phyloP scores from a whole-genome alignment of 2,329 filamentous ascomycete species.

The Malbranchea cinnamomea region DNA sequence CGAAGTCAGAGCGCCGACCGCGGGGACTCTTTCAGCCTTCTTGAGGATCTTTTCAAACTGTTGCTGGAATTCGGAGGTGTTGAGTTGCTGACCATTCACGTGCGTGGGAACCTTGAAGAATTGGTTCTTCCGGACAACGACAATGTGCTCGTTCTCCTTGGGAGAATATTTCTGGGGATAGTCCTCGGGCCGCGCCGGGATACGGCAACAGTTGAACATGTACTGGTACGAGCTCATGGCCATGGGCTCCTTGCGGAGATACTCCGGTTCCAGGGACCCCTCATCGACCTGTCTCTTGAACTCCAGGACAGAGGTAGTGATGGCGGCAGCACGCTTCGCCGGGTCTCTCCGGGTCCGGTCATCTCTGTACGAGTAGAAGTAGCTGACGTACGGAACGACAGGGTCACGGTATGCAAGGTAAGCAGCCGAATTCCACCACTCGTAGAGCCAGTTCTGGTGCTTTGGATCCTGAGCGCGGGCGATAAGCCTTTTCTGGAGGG shows the following conservation, averaged over 20 bases:
- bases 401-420: slow-evolving; percentile 91
- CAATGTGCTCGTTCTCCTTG: slow-evolving; percentile 67
- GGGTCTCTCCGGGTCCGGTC: slow-evolving; percentile 78
- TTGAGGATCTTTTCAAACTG: slow-evolving; percentile 80
- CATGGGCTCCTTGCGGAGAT: slow-evolving; percentile 95
- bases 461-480: slow-evolving; percentile 66
- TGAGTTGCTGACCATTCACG: slow-evolving; percentile 69
- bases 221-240: slow-evolving; percentile 98
- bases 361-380: slow-evolving; percentile 97
- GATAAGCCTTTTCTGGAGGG: slow-evolving; percentile 75
- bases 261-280: slow-evolving; percentile 80
- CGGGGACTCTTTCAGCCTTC: slow-evolving; percentile 53
- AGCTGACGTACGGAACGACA: slow-evolving; percentile 93
- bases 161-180: slow-evolving; percentile 66
- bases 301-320: slow-evolving; percentile 70
- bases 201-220: slow-evolving; percentile 93
- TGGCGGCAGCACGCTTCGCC: slow-evolving; percentile 80
- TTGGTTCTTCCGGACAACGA: slow-evolving; percentile 87
- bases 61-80: slow-evolving; percentile 72
- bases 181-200: slow-evolving; percentile 69
- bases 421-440: slow-evolving; percentile 96
- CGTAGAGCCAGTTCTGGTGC: slow-evolving; percentile 82
- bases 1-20: slow-evolving; percentile 72
- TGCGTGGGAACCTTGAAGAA: slow-evolving; percentile 88
- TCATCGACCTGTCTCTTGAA: slow-evolving; percentile 88